Percentiles rank a stretch among this genome's conserved stretches.
Conservation (phyloP, 768 basidiomycete genomes). For the Suillus tomentosus region DNA sequence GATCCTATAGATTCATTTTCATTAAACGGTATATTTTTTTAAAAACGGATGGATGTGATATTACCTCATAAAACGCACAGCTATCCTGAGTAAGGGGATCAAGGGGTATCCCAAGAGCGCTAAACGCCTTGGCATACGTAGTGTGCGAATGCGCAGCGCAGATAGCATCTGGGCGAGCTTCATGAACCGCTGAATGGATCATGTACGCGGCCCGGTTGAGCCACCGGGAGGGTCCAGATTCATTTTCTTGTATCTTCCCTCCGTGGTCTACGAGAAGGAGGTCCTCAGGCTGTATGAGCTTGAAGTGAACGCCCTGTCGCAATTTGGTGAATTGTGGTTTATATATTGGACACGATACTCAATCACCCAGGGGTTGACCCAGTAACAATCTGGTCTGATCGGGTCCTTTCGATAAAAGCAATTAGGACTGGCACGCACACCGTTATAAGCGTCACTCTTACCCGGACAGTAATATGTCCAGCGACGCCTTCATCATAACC, state of each 20-base stretch:
- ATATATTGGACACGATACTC: not conserved
- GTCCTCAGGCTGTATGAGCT: constrained; percentile 44
- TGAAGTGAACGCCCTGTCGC: constrained; percentile 45
- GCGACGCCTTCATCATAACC: constrained; percentile 52
- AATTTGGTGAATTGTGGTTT: not conserved
- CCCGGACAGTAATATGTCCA: constrained; percentile 53
- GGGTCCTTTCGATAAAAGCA: constrained; percentile 33
- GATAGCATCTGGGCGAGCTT: constrained; percentile 37
- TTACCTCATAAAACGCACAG: constrained; percentile 35
- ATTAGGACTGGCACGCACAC: not conserved
- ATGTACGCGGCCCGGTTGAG: constrained; percentile 42
- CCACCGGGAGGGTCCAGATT: constrained; percentile 32
- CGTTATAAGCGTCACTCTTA: not conserved
- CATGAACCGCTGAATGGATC: constrained; percentile 38
- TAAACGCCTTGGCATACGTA: constrained; percentile 39
- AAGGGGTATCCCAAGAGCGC: constrained; percentile 34
- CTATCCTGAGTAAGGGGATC: constrained; percentile 37
- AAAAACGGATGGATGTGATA: not conserved
- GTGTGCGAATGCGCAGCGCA: constrained; percentile 39
- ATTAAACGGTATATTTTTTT: not conserved
- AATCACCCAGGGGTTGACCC: constrained; percentile 49
- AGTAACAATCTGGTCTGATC: constrained; percentile 44
- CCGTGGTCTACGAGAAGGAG: constrained; percentile 48
- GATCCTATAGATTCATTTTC: constrained; percentile 21
- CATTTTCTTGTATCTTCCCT: constrained; percentile 33